Percentiles rank a stretch among this genome's conserved stretches.
These are phyloP conservation scores for Aphanomyces invadans DNA, from an alignment of 352 stramenopile species.

Conservation along the genomic window DNA sequence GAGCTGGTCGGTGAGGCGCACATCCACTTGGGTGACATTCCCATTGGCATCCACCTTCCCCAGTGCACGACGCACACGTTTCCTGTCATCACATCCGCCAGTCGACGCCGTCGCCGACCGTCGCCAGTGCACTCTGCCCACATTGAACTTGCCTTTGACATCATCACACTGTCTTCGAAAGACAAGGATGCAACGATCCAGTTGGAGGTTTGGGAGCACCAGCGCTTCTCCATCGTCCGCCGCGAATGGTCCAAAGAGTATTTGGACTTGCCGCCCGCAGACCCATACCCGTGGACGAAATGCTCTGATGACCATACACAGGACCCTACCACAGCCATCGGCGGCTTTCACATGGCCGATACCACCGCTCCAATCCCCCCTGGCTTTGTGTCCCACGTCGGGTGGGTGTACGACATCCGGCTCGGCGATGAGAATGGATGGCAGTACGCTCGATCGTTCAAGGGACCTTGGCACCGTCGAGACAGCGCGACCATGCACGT, in stretches of 20 bases:
- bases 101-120: neutral
- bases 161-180: neutral
- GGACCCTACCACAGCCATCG: no score
- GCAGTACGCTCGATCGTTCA: neutral
- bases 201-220: slow-evolving; percentile 2
- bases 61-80: neutral
- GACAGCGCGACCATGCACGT: neutral
- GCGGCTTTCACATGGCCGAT: neutral
- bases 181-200: neutral
- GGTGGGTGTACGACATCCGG: slow-evolving; percentile 2
- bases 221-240: neutral
- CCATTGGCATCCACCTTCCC: slow-evolving; percentile 1
- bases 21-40: neutral
- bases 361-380: neutral
- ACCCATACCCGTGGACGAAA: slow-evolving; percentile 3
- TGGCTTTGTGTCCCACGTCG: slow-evolving; percentile 3
- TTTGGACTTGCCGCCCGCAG: neutral
- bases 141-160: slow-evolving; percentile 9
- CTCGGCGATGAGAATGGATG: slow-evolving; percentile 9
- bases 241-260: neutral
- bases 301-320: neutral
- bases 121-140: neutral
- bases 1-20: neutral
- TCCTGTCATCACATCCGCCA: neutral
- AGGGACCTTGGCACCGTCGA: neutral